Evolutionary conservation across 331 rosid species (phyloP).

Genomic region (Pyracantha coccinea): DNA sequence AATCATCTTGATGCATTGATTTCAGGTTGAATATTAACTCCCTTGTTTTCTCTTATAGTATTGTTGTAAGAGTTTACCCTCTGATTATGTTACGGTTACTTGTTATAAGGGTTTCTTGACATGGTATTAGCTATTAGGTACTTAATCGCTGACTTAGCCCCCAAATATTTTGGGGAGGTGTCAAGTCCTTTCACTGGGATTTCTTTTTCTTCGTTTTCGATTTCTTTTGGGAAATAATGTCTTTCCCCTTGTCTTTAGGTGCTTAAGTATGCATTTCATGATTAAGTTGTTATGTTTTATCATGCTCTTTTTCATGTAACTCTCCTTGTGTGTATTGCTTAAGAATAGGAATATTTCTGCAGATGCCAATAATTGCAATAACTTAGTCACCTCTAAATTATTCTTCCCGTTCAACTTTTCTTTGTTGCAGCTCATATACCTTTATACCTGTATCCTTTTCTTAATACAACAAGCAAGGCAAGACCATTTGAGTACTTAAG

Average conservation of each 20-base stretch:
- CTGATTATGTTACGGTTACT: too few species aligned
- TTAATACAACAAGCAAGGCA: constrained; percentile 61
- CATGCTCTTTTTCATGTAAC: background rate
- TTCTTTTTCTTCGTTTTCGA: background rate
- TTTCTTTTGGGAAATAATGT: background rate
- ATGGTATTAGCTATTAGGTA: background rate
- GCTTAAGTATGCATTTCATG: background rate
- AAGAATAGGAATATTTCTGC: background rate
- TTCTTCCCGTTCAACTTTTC: constrained; percentile 5
- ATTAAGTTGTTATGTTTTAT: background rate
- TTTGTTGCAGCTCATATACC: constrained; percentile 75
- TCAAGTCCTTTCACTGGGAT: background rate
- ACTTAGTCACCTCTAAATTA: background rate
- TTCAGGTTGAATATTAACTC: background rate
- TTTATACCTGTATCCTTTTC: constrained; percentile 76
- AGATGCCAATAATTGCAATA: background rate
- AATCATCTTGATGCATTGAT: background rate
- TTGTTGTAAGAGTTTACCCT: background rate
- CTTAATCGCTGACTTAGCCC: background rate
- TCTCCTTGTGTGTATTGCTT: background rate
- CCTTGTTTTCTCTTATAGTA: background rate
- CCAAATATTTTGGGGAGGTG: background rate
- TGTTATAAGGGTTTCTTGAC: background rate
- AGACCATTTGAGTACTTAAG: constrained; percentile 83
- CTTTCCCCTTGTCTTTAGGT: background rate